phyloP scores from a whole-genome alignment of 1,284 basidiomycete species.

The Rhodotorula glutinis region DNA sequence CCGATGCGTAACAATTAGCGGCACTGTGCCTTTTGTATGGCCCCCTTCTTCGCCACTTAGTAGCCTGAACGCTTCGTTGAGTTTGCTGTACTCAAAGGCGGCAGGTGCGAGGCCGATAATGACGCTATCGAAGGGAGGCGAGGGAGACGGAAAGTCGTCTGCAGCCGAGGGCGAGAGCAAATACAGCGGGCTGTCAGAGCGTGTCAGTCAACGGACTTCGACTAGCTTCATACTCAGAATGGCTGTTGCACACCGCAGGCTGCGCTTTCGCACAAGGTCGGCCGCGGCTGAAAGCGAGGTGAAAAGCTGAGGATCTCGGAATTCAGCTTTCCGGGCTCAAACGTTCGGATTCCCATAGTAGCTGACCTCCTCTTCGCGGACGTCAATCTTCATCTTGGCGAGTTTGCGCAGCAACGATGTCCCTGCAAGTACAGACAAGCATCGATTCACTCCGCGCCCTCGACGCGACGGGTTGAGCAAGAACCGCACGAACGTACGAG shows the following conservation, averaged over 20 bases:
- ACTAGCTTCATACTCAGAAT: not conserved
- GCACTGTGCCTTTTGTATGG: slow-evolving; percentile 33
- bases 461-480: not conserved
- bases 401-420: slow-evolving; percentile 52
- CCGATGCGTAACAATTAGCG: slow-evolving; percentile 60
- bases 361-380: slow-evolving; percentile 53
- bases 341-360: too few relatives aligned
- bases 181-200: slow-evolving; percentile 56
- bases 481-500: slow-evolving; percentile 48
- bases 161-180: slow-evolving; percentile 60
- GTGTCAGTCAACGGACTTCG: not conserved
- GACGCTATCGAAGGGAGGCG: slow-evolving; percentile 55
- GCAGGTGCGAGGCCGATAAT: slow-evolving; percentile 64
- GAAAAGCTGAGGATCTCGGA: slow-evolving; percentile 44
- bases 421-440: not conserved
- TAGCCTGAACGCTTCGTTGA: slow-evolving; percentile 67
- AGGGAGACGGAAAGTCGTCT: slow-evolving; percentile 53
- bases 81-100: slow-evolving; percentile 56
- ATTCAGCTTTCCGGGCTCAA: not conserved
- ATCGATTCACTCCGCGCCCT: too few relatives aligned
- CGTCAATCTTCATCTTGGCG: slow-evolving; percentile 56
- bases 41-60: slow-evolving; percentile 47
- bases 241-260: slow-evolving; percentile 53
- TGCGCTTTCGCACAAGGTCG: slow-evolving; percentile 52
- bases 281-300: slow-evolving; percentile 63